Base-by-base conservation (phyloP, 1,139 yeast genomes). In the Zygotorulaspora mrakii region DNA sequence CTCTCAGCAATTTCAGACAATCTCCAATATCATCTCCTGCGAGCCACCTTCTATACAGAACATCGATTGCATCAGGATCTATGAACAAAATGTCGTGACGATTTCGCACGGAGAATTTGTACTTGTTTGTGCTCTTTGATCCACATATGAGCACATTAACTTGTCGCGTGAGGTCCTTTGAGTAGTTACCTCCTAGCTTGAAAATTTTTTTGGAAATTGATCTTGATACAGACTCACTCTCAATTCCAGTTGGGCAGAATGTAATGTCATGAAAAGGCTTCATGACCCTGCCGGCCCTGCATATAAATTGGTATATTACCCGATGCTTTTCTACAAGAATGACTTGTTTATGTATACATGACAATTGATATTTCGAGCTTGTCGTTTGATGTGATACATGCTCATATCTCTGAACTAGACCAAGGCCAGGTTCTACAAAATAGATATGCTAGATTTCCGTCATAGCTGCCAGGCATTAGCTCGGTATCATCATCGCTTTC, bases 241-340 rank as follows among this genome's bases (percentile, higher is more conserved):
- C 40, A 20, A 59, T 38, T 17, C 56, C 62, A 5, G 64, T 57
- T 12, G 59, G 58, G 38, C 63, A 58, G 34, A 60, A 59, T 12
- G 53, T 48, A 7, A 60, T 52, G 18, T 58, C 57, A 22, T 49
- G 48, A 35, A 60, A 55, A 1, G 64, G 64, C 37, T 54, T 57
- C 53, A 49, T 53, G 18, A 6, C 27, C 27, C 5, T n/a, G n/a
- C 22, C 22, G 9, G 22, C n/a, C n/a, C n/a, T n/a, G n/a, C n/a
- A n/a, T n/a, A n/a, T n/a, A n/a, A n/a, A n/a, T n/a, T n/a, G n/a
- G n/a, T n/a, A n/a, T n/a, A n/a, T n/a, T n/a, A n/a, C n/a, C 12
- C 27, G 27, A 24, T 7, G 12, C 12, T 7, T 24, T 11, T 24
- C 11, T 11, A 11, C n/a, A 24, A n/a, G n/a, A n/a, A n/a, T n/a